Percentiles rank a stretch among this genome's conserved stretches.
Evolutionary conservation across 1,139 yeast species (phyloP).

Genomic region (Diutina scorzettiae): DNA sequence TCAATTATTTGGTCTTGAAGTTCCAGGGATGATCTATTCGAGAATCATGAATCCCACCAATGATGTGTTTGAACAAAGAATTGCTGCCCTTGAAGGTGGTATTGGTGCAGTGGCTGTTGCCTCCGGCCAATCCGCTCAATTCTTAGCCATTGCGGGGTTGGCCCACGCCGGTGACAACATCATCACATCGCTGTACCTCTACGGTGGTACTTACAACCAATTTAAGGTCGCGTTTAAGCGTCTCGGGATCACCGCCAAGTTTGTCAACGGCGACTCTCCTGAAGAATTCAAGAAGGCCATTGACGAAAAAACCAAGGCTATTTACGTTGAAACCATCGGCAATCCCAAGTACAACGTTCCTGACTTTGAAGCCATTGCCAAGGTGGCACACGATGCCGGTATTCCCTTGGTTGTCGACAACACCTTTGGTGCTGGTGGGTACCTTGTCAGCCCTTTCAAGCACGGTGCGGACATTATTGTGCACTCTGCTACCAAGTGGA

Average conservation of each 20-base stretch:
- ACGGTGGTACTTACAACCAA: slow-evolving; percentile 95
- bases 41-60: slow-evolving; percentile 90
- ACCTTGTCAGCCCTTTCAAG: slow-evolving; percentile 69
- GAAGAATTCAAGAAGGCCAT: slow-evolving; percentile 63
- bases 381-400: slow-evolving; percentile 77
- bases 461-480: slow-evolving; percentile 80
- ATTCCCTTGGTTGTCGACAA: slow-evolving; percentile 91
- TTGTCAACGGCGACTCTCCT: slow-evolving; percentile 65
- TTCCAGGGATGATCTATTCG: slow-evolving; percentile 76
- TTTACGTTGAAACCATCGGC: slow-evolving; percentile 84
- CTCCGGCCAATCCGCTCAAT: slow-evolving; percentile 94
- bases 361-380: slow-evolving; percentile 68
- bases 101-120: slow-evolving; percentile 82
- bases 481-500: slow-evolving; percentile 97
- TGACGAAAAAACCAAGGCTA: slow-evolving; percentile 80
- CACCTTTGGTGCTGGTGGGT: slow-evolving; percentile 97
- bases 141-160: slow-evolving; percentile 69
- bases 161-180: slow-evolving; percentile 87
- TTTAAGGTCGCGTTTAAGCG: slow-evolving; percentile 86
- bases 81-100: slow-evolving; percentile 90
- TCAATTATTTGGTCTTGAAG: slow-evolving; percentile 72
- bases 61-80: slow-evolving; percentile 80
- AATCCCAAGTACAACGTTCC: slow-evolving; percentile 92
- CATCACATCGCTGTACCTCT: slow-evolving; percentile 75
- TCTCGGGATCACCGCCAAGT: slow-evolving; percentile 73